Conservation (phyloP, 169 alveolate genomes). For the Plasmodium billcollinsi region DNA sequence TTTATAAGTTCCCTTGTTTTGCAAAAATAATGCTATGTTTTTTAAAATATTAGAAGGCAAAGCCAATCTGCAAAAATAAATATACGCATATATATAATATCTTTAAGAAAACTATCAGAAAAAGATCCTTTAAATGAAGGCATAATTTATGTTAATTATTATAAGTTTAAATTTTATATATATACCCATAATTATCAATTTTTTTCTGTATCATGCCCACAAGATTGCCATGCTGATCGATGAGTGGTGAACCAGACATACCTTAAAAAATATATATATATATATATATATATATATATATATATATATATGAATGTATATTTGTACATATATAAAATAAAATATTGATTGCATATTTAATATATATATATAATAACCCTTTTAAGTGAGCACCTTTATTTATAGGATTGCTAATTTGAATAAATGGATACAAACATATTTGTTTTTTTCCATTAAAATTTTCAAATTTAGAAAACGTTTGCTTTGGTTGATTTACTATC, state of each 20-base stretch:
- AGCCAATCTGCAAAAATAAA: constrained; percentile 28
- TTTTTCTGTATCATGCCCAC: constrained; percentile 76
- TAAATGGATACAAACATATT: constrained; percentile 45
- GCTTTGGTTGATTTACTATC: constrained; percentile 65
- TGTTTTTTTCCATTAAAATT: constrained; percentile 33
- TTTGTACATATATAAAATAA: not conserved
- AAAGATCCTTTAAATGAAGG: too few relatives aligned
- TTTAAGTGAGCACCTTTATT: constrained; percentile 44
- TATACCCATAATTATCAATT: constrained; percentile 72
- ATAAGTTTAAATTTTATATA: not conserved
- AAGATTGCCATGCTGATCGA: constrained; percentile 52
- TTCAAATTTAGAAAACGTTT: constrained; percentile 43
- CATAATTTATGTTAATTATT: not conserved
- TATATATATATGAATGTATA: too few relatives aligned
- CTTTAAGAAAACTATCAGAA: too few relatives aligned
- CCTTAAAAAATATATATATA: constrained; percentile 18
- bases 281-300: not conserved
- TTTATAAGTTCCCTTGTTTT: constrained; percentile 38
- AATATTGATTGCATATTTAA: not conserved
- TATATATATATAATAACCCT: not conserved
- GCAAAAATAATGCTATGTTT: constrained; percentile 38
- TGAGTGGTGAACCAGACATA: constrained; percentile 71
- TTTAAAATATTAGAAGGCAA: constrained; percentile 55
- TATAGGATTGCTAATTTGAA: constrained; percentile 73
- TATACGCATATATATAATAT: too few relatives aligned